Evolutionary conservation across 2,329 filamentous ascomycete species (phyloP), one percentile per base, ranked within the genome.

Genomic region (Sporothrix dimorphospora): DNA sequence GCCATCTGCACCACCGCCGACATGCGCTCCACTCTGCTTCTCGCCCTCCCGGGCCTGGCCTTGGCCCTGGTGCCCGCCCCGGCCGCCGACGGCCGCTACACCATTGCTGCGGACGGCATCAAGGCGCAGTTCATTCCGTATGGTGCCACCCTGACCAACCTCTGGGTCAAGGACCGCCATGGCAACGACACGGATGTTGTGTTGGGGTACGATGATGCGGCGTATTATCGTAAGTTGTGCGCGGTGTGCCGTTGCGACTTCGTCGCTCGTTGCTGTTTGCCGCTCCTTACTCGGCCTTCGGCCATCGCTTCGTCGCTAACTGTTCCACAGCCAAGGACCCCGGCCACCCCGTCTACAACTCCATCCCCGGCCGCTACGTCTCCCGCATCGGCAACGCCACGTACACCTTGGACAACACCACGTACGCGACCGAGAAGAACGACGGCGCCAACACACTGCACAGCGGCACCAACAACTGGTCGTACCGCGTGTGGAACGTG

Each of bases 401-500:
- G 66, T 89, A 88, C 79, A 83, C 79, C 42, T 85, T 90, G 72
- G 87, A 88, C 75, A 83, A 82, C 61, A 81, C 81, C 71, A 83
- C 82, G n/a, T 89, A 86, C 78, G 76, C 83, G 42, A 87, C 88
- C 21, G 80, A 85, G 74, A 80, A 84, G 69, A 90, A 90, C 76
- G 87, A 87, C 75, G 84, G 84, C 63, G 77, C 73, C 72, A 84
- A 89, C 77, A 89, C 87, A 11, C 82, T 90, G 9, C 87, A 89
- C 78, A 87, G 86, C 76, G 87, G 86, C 40, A 84, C 83, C 24
- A 85, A 89, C 79, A 88, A 88, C 74, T 90, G 89, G 86, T 89
- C 89, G 57, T 90, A 84, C 79, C 85, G 88, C 55, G 86, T 87
- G 76, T 92, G 88, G 84, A 89, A 89, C 40, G 86, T 91, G 24